Evolutionary conservation across 2,329 filamentous ascomycete species (phyloP).

Genomic region (Botrytis byssoidea): DNA sequence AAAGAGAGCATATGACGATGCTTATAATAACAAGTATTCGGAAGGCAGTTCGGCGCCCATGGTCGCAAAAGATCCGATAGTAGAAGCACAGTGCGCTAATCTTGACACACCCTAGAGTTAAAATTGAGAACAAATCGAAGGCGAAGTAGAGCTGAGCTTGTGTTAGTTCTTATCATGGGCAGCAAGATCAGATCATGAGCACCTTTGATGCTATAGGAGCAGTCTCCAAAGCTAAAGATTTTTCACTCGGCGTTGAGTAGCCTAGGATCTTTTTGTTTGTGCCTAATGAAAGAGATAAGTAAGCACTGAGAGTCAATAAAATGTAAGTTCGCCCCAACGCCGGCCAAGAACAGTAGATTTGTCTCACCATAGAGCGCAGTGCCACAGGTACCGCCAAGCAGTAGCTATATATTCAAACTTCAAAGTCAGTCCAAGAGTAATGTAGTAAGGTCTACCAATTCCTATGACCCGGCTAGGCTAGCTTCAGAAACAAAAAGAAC

Average conservation of each 20-base stretch:
- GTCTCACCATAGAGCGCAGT: neutral
- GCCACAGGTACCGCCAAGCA: neutral
- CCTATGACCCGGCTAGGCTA: neutral
- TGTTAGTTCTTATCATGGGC: neutral
- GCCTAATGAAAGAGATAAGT: neutral
- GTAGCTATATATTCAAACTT: neutral
- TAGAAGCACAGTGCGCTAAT: constrained; percentile 17
- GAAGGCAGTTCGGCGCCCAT: neutral
- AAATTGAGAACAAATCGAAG: neutral
- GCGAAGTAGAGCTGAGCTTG: neutral
- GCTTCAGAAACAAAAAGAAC: neutral
- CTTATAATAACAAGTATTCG: neutral
- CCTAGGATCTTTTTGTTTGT: neutral
- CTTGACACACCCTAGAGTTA: constrained; percentile 9
- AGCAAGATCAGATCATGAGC: neutral
- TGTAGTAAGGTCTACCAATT: too few species aligned
- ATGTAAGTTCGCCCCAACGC: too few species aligned
- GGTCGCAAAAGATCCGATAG: constrained; percentile 11
- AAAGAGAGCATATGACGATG: neutral
- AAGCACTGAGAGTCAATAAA: too few species aligned
- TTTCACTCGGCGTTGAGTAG: neutral
- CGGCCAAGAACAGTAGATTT: too few species aligned
- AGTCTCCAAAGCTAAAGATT: neutral
- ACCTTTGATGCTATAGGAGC: neutral
- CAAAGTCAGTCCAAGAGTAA: too few species aligned